A percentile compares a stretch with the other conserved stretches of the same genome.
phyloP scores from a whole-genome alignment of 257 asterid species.

The Solanum phureja region DNA sequence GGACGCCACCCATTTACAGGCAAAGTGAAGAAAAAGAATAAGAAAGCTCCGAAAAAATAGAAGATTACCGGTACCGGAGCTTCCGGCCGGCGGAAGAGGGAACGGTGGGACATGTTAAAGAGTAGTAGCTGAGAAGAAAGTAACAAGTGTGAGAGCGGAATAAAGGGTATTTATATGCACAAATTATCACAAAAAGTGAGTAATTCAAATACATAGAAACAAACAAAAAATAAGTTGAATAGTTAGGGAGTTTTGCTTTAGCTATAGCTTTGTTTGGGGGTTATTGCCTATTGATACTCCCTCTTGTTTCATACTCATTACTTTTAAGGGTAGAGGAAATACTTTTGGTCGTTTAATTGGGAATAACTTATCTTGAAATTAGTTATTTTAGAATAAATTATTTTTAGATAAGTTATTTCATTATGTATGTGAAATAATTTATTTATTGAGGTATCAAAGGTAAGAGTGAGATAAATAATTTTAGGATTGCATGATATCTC shows the following conservation, averaged over 20 bases:
- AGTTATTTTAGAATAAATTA: too few species aligned
- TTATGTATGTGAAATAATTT: too few species aligned
- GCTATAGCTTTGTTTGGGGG: neutral
- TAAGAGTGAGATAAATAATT: too few species aligned
- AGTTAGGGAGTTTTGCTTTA: neutral
- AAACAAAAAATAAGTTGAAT: neutral
- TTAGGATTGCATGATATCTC: neutral
- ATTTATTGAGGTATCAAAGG: too few species aligned
- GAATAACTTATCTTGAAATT: too few species aligned
- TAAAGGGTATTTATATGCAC: neutral
- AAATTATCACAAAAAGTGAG: neutral
- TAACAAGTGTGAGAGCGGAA: neutral
- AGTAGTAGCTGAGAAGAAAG: neutral
- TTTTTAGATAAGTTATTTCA: too few species aligned
- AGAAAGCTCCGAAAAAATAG: neutral
- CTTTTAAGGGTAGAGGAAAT: neutral
- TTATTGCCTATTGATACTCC: neutral
- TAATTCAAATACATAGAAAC: neutral
- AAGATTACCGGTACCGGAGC: neutral
- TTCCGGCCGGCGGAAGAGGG: neutral
- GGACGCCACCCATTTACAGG: constrained; percentile 55
- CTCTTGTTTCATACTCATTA: neutral
- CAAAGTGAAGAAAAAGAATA: neutral
- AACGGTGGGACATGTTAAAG: neutral
- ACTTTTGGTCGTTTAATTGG: too few species aligned